Evolutionary conservation across 2,329 filamentous ascomycete genomes (phyloP).

Genomic region (Penicillium sp.): DNA sequence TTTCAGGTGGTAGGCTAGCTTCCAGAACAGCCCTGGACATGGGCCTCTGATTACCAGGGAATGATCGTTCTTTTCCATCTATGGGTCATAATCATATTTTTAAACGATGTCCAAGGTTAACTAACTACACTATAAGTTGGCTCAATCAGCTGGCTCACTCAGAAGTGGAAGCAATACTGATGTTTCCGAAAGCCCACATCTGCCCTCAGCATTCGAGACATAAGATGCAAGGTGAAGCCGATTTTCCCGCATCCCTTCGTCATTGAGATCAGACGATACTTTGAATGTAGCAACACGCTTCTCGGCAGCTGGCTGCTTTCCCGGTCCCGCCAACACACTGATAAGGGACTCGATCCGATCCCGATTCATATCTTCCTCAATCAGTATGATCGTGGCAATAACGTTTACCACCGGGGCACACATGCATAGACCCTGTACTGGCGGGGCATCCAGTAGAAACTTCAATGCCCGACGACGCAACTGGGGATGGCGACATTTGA

Average conservation of each 20-base stretch:
- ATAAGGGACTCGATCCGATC: not conserved
- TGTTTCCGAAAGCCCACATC: not conserved
- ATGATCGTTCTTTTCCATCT: not conserved
- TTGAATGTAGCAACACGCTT: not conserved
- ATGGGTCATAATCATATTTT: too few species aligned
- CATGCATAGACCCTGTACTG: constrained; percentile 20
- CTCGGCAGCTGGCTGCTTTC: not conserved
- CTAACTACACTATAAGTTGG: not conserved
- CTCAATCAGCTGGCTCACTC: not conserved
- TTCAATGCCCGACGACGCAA: constrained; percentile 15
- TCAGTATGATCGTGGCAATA: not conserved
- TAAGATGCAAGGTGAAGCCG: not conserved
- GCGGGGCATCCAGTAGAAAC: constrained; percentile 15
- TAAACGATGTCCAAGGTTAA: too few species aligned
- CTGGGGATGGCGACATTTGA: constrained; percentile 17
- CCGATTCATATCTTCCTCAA: not conserved
- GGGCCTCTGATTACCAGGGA: not conserved
- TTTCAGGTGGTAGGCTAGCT: not conserved
- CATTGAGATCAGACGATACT: not conserved
- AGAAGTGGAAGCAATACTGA: constrained; percentile 8
- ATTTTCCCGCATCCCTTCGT: not conserved
- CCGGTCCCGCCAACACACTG: constrained; percentile 5
- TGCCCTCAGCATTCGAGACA: not conserved
- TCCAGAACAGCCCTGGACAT: not conserved
- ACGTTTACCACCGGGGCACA: constrained; percentile 3